phyloP scores from a whole-genome alignment of 345 rosid genomes.

The Eutrema heterophyllum region DNA sequence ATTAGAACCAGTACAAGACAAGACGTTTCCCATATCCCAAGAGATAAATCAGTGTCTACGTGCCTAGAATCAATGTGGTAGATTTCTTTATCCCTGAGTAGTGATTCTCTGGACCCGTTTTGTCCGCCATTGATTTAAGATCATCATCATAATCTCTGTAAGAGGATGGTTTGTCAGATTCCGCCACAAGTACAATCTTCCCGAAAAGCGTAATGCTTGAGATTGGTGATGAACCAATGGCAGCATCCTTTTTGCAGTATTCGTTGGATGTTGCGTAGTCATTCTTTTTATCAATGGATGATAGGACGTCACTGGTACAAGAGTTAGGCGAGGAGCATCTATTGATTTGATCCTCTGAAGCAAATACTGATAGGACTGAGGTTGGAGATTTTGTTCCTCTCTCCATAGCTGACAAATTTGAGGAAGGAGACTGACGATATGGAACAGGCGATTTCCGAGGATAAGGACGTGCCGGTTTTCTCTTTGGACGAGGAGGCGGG shows the following conservation, averaged over 20 bases:
- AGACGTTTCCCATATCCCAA: constrained; percentile 44
- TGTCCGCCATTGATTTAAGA: not conserved
- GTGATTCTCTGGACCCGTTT: not conserved
- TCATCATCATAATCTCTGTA: not conserved
- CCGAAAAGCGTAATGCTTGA: constrained; percentile 70
- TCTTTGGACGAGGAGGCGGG: constrained; percentile 92
- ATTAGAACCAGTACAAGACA: constrained; percentile 39
- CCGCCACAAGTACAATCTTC: constrained; percentile 42
- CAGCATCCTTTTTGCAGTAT: constrained; percentile 22
- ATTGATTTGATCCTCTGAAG: constrained; percentile 44
- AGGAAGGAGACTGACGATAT: constrained; percentile 35
- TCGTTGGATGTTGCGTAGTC: constrained; percentile 32
- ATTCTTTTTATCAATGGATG: constrained; percentile 26
- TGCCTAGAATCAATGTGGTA: constrained; percentile 5
- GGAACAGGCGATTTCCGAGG: constrained; percentile 57
- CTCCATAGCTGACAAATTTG: constrained; percentile 36
- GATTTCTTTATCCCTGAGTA: constrained; percentile 8
- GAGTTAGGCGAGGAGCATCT: constrained; percentile 59
- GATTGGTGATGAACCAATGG: not conserved
- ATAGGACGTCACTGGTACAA: constrained; percentile 42
- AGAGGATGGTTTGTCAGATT: constrained; percentile 22
- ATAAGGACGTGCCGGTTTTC: constrained; percentile 79
- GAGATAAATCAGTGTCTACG: constrained; percentile 35
- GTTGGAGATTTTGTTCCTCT: constrained; percentile 52
- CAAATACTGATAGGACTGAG: constrained; percentile 50